Percentiles rank a stretch among this genome's conserved stretches.
phyloP scores from a whole-genome alignment of 768 basidiomycete genomes.

The Crucibulum laeve region DNA sequence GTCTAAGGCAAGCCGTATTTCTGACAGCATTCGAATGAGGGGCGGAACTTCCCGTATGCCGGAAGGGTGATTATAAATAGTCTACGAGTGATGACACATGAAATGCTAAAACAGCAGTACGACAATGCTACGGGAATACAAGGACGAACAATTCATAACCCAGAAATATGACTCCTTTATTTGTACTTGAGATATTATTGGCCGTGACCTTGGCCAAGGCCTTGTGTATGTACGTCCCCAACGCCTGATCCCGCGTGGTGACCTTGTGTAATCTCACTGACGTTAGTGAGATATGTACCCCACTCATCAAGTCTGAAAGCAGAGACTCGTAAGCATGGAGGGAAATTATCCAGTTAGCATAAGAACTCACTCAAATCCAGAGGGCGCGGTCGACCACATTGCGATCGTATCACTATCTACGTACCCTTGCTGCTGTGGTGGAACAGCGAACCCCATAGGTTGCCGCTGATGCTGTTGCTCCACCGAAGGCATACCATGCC shows the following conservation, averaged over 20 bases:
- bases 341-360: background rate
- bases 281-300: conserved; percentile 37
- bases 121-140: no score
- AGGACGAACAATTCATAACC: no score
- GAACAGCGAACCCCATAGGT: conserved; percentile 7
- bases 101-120: no score
- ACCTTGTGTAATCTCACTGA: no score
- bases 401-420: conserved; percentile 50
- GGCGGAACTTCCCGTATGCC: no score
- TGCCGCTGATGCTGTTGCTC: conserved; percentile 8
- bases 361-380: conserved; percentile 55
- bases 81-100: no score
- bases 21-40: no score
- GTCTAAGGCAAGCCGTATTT: no score
- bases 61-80: no score
- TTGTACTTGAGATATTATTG: no score
- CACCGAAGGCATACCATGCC: background rate
- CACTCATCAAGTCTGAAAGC: conserved; percentile 38
- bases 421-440: conserved; percentile 11
- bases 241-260: background rate
- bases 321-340: background rate
- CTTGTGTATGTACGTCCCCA: background rate
- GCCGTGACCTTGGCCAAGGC: no score
- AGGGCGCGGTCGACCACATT: conserved; percentile 70
- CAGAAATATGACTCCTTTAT: no score